Evolutionary conservation across 139 green algal genomes (phyloP).

Genomic region (Chlamydomonas applanata): DNA sequence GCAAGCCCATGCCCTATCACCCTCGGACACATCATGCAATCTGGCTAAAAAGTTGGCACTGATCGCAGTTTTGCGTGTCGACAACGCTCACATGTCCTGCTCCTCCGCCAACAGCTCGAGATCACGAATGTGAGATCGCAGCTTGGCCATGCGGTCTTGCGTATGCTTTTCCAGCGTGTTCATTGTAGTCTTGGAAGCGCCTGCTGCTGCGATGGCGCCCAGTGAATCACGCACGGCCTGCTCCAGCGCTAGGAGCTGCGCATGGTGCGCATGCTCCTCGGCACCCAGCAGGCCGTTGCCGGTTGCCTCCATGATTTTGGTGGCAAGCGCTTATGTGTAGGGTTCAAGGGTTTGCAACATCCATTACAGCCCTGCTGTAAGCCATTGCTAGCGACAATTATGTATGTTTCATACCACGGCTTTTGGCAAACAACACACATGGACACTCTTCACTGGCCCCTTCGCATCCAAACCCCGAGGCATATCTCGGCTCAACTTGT

Average conservation of each 20-base stretch:
- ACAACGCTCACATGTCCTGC: conserved; percentile 66
- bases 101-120: conserved; percentile 74
- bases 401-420: too few species aligned
- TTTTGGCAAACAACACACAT: too few species aligned
- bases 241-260: background rate
- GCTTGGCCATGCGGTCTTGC: conserved; percentile 29
- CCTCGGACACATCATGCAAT: background rate
- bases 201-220: background rate
- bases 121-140: conserved; percentile 53
- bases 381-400: too few species aligned
- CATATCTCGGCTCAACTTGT: too few species aligned
- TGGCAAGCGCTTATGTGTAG: too few species aligned
- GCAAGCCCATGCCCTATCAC: background rate
- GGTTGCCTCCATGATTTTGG: too few species aligned
- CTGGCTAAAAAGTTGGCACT: background rate
- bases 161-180: conserved; percentile 21
- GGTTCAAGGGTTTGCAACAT: too few species aligned
- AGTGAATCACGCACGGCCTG: background rate
- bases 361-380: too few species aligned
- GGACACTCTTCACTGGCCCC: too few species aligned
- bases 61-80: too few species aligned
- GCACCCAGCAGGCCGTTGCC: conserved; percentile 4
- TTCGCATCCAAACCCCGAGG: too few species aligned
- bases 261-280: conserved; percentile 9
- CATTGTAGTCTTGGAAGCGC: background rate